Evolutionary conservation across 768 basidiomycete species (phyloP).

Genomic region (Serendipita vermifera): DNA sequence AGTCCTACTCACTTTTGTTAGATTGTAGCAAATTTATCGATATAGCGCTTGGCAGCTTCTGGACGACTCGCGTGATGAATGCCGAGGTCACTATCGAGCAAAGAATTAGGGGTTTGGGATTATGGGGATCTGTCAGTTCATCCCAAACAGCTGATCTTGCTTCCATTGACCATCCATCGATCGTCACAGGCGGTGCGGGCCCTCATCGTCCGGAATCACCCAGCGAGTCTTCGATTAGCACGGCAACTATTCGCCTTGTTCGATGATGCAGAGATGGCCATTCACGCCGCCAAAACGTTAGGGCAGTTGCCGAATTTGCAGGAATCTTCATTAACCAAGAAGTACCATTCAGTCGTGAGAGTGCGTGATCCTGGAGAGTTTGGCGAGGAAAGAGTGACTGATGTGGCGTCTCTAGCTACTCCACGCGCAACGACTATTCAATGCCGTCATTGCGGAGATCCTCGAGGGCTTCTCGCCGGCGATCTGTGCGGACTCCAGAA

Average conservation of each 20-base stretch:
- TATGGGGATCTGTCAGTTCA: conserved; percentile 58
- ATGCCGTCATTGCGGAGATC: conserved; percentile 57
- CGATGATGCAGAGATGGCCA: conserved; percentile 46
- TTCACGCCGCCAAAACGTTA: conserved; percentile 63
- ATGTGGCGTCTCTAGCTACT: conserved; percentile 28
- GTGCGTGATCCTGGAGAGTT: conserved; percentile 33
- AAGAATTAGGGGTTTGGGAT: conserved; percentile 40
- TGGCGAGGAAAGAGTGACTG: background rate
- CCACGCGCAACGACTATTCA: conserved; percentile 64
- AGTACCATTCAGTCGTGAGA: conserved; percentile 64
- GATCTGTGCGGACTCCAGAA: conserved; percentile 29
- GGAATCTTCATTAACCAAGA: conserved; percentile 59
- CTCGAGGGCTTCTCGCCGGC: conserved; percentile 48
- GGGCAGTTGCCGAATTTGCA: conserved; percentile 46
- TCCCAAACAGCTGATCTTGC: background rate
- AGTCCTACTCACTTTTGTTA: conserved; percentile 19
- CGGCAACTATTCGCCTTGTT: conserved; percentile 60
- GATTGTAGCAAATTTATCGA: conserved; percentile 37
- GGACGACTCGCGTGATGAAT: conserved; percentile 35
- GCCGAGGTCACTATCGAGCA: conserved; percentile 21
- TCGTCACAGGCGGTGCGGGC: conserved; percentile 56
- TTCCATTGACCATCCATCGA: background rate
- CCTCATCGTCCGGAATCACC: conserved; percentile 61
- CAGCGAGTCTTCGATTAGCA: conserved; percentile 40
- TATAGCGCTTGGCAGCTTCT: conserved; percentile 33